phyloP scores from a whole-genome alignment of 257 asterid species.

The Thymus quinquecostatus region DNA sequence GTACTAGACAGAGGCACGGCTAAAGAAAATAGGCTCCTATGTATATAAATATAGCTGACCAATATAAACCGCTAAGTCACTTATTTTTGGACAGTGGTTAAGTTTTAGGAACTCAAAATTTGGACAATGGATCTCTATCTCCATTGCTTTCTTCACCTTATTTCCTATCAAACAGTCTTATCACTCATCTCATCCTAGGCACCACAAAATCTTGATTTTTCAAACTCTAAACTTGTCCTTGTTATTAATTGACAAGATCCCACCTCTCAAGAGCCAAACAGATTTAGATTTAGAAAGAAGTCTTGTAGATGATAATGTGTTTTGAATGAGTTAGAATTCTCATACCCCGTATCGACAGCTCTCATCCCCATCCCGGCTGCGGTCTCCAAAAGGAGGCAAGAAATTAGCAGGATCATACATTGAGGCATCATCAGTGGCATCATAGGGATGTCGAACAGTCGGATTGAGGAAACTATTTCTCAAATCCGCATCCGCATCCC shows the following conservation, averaged over 20 bases:
- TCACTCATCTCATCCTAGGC: constrained; percentile 11
- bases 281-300: neutral
- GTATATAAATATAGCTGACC: neutral
- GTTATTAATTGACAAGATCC: constrained; percentile 6
- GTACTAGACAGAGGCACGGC: neutral
- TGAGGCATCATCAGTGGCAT: constrained; percentile 57
- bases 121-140: neutral
- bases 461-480: constrained; percentile 87
- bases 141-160: constrained; percentile 14
- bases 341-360: constrained; percentile 54
- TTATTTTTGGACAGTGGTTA: neutral
- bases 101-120: constrained; percentile 13
- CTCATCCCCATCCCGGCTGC: constrained; percentile 61
- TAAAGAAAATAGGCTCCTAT: constrained; percentile 8
- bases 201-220: neutral
- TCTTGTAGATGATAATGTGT: neutral
- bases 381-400: constrained; percentile 77
- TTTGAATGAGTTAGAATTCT: constrained; percentile 10
- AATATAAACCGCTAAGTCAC: neutral
- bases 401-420: constrained; percentile 74
- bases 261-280: neutral
- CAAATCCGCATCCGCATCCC: constrained; percentile 77
- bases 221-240: neutral
- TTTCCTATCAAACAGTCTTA: neutral
- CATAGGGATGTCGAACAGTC: constrained; percentile 61